Evolutionary conservation across 1,284 basidiomycete genomes (phyloP).

Genomic region (Exobasidium cylindrosporum): DNA sequence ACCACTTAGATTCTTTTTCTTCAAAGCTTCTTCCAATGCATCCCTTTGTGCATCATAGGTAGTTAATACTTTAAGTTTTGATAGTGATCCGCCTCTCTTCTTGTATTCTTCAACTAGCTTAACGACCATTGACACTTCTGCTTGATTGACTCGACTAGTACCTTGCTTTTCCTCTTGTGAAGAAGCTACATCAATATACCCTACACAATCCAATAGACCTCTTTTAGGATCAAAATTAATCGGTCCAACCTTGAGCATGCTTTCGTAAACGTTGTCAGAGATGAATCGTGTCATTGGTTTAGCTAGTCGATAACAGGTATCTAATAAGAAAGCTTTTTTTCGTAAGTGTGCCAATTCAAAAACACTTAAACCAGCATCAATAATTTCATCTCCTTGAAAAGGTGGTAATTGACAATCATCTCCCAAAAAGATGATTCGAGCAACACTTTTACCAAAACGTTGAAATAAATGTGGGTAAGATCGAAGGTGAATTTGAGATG

Average conservation of each 20-base stretch:
- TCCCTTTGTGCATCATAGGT: conserved; percentile 15
- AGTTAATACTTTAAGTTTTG: background rate
- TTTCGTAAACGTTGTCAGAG: conserved; percentile 13
- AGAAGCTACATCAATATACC: conserved; percentile 15
- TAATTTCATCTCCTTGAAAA: conserved; percentile 13
- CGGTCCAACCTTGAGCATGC: background rate
- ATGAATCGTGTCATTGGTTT: conserved; percentile 11
- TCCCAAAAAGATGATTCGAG: conserved; percentile 16
- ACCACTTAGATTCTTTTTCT: conserved; percentile 2
- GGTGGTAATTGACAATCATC: conserved; percentile 18
- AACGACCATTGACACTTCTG: conserved; percentile 9
- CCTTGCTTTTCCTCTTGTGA: conserved; percentile 4
- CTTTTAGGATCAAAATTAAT: conserved; percentile 5
- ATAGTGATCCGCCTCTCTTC: background rate
- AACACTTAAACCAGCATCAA: conserved; percentile 4
- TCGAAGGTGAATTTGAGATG: conserved; percentile 15
- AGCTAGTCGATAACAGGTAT: conserved; percentile 17
- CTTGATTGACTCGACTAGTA: conserved; percentile 2
- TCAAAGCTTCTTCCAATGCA: conserved; percentile 12
- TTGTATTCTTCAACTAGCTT: background rate
- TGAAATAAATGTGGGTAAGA: conserved; percentile 13
- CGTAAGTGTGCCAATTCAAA: conserved; percentile 14
- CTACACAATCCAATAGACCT: conserved; percentile 3
- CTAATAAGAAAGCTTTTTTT: conserved; percentile 11
- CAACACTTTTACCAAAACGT: conserved; percentile 9